Evolutionary conservation across 2,329 filamentous ascomycete species (phyloP).

Genomic region (Onygena corvina): DNA sequence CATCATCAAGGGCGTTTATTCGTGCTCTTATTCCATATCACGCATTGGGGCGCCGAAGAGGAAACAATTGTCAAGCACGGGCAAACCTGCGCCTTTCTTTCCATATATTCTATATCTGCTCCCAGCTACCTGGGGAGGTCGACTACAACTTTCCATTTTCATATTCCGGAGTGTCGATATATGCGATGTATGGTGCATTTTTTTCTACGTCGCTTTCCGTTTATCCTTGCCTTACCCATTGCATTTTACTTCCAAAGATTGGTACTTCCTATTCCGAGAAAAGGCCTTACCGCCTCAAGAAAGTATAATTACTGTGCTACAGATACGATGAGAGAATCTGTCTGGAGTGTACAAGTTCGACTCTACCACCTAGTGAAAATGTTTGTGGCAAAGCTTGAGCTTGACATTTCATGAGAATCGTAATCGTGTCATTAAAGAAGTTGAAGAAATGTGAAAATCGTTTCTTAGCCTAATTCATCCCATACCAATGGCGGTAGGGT

Average conservation of each 20-base stretch:
- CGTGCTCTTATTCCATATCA: background rate
- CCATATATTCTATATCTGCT: background rate
- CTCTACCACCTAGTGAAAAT: background rate
- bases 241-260: too few relatives aligned
- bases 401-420: background rate
- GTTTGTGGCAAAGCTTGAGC: background rate
- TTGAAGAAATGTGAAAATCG: background rate
- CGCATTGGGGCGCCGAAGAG: background rate
- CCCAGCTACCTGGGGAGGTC: background rate
- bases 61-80: too few relatives aligned
- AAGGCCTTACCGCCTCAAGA: too few relatives aligned
- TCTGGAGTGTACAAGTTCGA: background rate
- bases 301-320: too few relatives aligned
- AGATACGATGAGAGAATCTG: too few relatives aligned
- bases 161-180: background rate
- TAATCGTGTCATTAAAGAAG: background rate
- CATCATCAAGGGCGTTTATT: background rate
- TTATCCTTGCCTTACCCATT: too few relatives aligned
- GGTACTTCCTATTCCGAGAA: too few relatives aligned
- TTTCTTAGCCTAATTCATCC: conserved; percentile 25
- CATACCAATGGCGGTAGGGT: conserved; percentile 32
- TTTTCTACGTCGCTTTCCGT: background rate
- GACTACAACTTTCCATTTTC: background rate
- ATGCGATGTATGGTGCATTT: background rate
- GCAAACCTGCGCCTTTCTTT: background rate